Evolutionary conservation across 176 grass and related monocot genomes (phyloP), one percentile per base, ranked within the genome.

Genomic region (Raddia distichophylla): DNA sequence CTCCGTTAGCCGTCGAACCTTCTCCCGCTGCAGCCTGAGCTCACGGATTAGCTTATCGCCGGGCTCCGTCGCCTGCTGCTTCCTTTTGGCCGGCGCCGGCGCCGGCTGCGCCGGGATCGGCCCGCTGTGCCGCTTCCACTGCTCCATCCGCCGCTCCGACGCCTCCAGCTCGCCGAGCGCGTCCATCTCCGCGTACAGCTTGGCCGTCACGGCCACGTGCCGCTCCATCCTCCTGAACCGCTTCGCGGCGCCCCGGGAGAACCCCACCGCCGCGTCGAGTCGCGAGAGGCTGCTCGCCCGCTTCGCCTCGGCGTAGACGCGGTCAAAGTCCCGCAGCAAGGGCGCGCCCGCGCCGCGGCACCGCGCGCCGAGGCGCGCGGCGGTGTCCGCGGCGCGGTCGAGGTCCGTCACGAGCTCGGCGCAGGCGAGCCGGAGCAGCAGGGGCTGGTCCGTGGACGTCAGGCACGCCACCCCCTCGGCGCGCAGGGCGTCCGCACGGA

Each of bases 171-270:
- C 90, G 48, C 85, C 73, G 66, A 98, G 75, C 67, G 70, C 57
- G 56, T 93, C 90, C 95, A 98, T 94, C 90, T 94, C 95, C 62
- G 52, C 42, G 69, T 93, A 94, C 37, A 98, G 84, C 65, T 34
- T 72, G 5, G 86, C 81, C 18, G 90, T 82, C 14, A 32, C 46
- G 16, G 37, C 55, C 20, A 93, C 88, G 22, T 87, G 85, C 10
- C 85, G 84, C 70, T 98, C 94, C 87, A 94, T 97, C 87, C 82
- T 86, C 60, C n/a, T 78, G 47, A 98, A 54, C 69, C 88, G 69
- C 88, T 82, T 91, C 40, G 58, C 82, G 3, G 84, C 84, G 20
- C 62, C 77, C 61, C 81, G 78, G 54, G 63, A 85, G 60, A 94
- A 87, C 0, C 87, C 85, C 64, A 89, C 63, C 48, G 76, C 69